A percentile compares a stretch with the other conserved stretches of the same genome.
Conservation (phyloP, 257 asterid species). For the Fraxinus quadrangulata region DNA sequence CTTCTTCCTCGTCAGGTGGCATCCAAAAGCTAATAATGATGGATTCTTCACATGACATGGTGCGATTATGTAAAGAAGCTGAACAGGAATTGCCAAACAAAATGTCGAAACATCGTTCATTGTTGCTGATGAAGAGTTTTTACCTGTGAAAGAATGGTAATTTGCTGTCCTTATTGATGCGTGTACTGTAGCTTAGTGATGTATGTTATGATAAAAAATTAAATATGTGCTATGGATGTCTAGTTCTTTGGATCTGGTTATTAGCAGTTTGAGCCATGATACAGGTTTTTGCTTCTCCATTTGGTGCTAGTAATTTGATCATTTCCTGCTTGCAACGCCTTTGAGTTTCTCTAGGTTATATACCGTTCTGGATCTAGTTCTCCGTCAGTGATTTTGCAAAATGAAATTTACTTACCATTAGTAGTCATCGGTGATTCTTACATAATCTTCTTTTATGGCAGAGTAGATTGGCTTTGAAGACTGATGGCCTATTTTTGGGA, state of each 20-base stretch:
- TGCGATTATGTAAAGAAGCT: conserved; percentile 62
- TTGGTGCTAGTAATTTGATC: neutral
- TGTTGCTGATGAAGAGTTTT: conserved; percentile 86
- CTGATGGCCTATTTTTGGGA: conserved; percentile 92
- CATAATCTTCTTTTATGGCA: conserved; percentile 42
- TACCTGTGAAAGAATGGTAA: conserved; percentile 84
- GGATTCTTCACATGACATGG: conserved; percentile 88
- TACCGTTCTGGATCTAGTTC: neutral
- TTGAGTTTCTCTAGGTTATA: conserved; percentile 4
- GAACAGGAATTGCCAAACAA: conserved; percentile 53
- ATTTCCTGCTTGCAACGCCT: conserved; percentile 6
- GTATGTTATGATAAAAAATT: neutral
- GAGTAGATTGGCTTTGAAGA: conserved; percentile 90
- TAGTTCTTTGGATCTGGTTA: conserved; percentile 83
- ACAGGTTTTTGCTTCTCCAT: conserved; percentile 58
- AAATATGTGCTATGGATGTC: conserved; percentile 21
- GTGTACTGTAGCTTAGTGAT: neutral
- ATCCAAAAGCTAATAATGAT: conserved; percentile 80
- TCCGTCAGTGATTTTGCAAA: conserved; percentile 2
- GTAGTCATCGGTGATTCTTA: conserved; percentile 6
- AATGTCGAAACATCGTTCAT: conserved; percentile 71
- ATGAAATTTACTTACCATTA: neutral
- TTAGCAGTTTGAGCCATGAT: conserved; percentile 96
- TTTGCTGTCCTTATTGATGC: neutral
- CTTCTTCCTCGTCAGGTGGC: conserved; percentile 62